Conservation (phyloP, 257 asterid genomes). For the Solanum raphanifolium region DNA sequence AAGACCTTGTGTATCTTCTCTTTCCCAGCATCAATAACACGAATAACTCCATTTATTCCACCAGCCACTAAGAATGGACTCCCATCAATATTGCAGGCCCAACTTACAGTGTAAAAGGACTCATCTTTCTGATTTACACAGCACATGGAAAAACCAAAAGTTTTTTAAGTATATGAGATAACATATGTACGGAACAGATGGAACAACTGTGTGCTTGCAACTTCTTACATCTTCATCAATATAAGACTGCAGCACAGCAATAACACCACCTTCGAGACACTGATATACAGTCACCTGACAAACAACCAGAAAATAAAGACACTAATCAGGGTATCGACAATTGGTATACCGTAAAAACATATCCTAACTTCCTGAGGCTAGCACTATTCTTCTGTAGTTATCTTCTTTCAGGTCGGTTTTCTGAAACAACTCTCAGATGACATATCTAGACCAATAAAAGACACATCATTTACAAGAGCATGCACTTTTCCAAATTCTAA, state of each 20-base stretch:
- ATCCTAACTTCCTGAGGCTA: not conserved
- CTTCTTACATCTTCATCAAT: slow-evolving; percentile 86
- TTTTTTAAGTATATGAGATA: slow-evolving; percentile 18
- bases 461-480: not conserved
- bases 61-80: slow-evolving; percentile 85
- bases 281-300: slow-evolving; percentile 87
- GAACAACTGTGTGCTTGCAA: slow-evolving; percentile 1
- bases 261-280: slow-evolving; percentile 82
- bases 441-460: not conserved
- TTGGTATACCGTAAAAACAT: not conserved
- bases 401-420: not conserved
- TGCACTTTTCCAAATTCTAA: not conserved
- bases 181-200: not conserved
- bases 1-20: slow-evolving; percentile 84
- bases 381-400: not conserved
- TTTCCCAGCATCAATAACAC: slow-evolving; percentile 80
- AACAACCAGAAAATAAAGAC: not conserved
- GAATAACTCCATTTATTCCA: slow-evolving; percentile 77
- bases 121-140: slow-evolving; percentile 84
- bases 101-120: slow-evolving; percentile 89
- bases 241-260: slow-evolving; percentile 94
- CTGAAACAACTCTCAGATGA: not conserved
- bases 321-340: not conserved
- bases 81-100: slow-evolving; percentile 92
- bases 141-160: slow-evolving; percentile 19